Conservation (phyloP, 1,139 yeast genomes). For the Fermentozyma sake region DNA sequence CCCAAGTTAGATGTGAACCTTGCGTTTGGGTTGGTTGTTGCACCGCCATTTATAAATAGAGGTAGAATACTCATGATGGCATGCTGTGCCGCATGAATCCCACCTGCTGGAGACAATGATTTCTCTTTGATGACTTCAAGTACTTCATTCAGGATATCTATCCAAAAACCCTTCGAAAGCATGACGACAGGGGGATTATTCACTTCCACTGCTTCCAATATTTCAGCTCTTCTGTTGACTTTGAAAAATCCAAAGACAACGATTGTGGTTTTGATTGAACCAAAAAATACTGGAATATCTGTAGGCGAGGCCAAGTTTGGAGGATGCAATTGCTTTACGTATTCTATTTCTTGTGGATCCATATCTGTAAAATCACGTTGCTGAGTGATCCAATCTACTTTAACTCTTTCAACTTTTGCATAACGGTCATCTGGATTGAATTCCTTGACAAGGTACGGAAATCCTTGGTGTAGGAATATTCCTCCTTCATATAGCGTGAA, state of each 20-base stretch:
- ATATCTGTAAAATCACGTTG: constrained; percentile 92
- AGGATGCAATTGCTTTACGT: constrained; percentile 48
- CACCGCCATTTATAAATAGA: constrained; percentile 40
- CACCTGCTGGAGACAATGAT: constrained; percentile 70
- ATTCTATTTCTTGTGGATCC: constrained; percentile 76
- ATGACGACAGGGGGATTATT: constrained; percentile 77
- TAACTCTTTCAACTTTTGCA: constrained; percentile 83
- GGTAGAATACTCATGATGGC: constrained; percentile 78
- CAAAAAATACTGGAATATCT: constrained; percentile 71
- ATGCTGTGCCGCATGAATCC: constrained; percentile 97
- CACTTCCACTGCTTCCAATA: constrained; percentile 89
- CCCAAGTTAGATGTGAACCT: constrained; percentile 46
- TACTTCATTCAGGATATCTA: constrained; percentile 68
- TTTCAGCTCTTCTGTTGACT: constrained; percentile 67
- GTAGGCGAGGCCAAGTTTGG: constrained; percentile 15
- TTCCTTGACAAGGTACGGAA: constrained; percentile 79
- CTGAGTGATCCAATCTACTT: constrained; percentile 88
- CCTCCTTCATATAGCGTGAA: constrained; percentile 96
- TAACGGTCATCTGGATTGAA: constrained; percentile 69
- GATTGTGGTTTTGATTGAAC: constrained; percentile 65
- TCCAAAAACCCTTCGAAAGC: constrained; percentile 82
- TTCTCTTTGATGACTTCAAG: constrained; percentile 56
- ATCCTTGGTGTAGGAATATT: constrained; percentile 89
- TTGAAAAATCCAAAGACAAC: constrained; percentile 92
- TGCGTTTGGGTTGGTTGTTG: constrained; percentile 37